Conservation (phyloP, 2,329 filamentous ascomycete species). For the Chaetomiaceae sp. region DNA sequence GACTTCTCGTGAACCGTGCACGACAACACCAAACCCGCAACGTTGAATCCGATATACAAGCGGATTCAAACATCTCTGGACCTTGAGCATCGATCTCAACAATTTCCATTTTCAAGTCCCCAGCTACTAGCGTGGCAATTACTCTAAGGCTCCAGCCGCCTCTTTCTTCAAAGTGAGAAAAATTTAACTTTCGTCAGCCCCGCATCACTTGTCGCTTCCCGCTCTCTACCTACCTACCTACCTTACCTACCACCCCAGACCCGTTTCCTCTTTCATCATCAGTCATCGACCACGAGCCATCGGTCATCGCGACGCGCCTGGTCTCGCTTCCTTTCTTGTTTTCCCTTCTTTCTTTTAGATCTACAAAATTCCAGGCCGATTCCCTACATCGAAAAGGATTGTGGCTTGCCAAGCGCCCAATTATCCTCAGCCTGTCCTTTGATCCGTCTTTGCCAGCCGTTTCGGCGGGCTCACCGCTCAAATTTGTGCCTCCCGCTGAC, state of each 20-base stretch:
- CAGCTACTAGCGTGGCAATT: not conserved
- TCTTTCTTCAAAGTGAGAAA: slow-evolving; percentile 19
- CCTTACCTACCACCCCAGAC: too few species aligned
- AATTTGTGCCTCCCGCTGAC: slow-evolving; percentile 14
- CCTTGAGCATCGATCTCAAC: not conserved
- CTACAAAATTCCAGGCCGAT: not conserved
- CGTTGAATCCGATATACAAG: not conserved
- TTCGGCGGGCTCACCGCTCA: slow-evolving; percentile 23
- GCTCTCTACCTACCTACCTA: not conserved
- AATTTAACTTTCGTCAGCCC: slow-evolving; percentile 15
- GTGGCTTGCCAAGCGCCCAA: slow-evolving; percentile 20
- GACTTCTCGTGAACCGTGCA: slow-evolving; percentile 26
- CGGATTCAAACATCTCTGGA: not conserved
- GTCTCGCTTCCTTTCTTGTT: not conserved
- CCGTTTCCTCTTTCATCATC: slow-evolving; percentile 9
- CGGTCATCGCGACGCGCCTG: slow-evolving; percentile 1
- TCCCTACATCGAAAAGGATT: not conserved
- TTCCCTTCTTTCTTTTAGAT: too few species aligned
- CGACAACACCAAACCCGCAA: slow-evolving; percentile 14
- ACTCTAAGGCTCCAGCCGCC: slow-evolving; percentile 1
- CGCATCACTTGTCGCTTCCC: slow-evolving; percentile 13
- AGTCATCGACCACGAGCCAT: not conserved
- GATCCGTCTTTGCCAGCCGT: slow-evolving; percentile 5
- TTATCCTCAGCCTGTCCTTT: slow-evolving; percentile 9
- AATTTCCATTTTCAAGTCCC: not conserved